These are phyloP conservation scores for Cyclocybe aegerita DNA, from an alignment of 768 basidiomycete species.

Conservation along the genomic window DNA sequence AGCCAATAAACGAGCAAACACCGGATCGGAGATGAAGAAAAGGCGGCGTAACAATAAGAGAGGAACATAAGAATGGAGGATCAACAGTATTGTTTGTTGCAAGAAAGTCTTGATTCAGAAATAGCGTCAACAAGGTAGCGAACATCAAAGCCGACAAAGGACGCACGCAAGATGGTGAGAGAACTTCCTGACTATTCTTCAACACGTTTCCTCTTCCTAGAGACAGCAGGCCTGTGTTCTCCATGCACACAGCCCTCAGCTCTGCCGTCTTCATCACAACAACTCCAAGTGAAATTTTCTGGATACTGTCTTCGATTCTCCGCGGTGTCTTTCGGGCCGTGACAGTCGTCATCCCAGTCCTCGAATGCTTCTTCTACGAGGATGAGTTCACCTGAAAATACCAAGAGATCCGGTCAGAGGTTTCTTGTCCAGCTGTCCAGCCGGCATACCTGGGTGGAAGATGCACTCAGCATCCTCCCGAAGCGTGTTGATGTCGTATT, in stretches of 20 bases:
- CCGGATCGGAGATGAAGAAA: conserved; percentile 4
- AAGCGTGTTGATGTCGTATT: conserved; percentile 40
- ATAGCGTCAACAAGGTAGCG: neutral
- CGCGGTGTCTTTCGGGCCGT: conserved; percentile 45
- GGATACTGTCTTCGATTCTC: conserved; percentile 40
- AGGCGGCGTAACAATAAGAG: conserved; percentile 10
- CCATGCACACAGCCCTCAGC: conserved; percentile 39
- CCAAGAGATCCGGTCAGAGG: neutral
- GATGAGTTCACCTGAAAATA: conserved; percentile 37
- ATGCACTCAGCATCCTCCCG: conserved; percentile 41
- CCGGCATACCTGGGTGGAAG: conserved; percentile 47
- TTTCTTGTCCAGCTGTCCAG: neutral
- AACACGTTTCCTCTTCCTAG: conserved; percentile 34
- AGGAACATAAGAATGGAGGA: conserved; percentile 10
- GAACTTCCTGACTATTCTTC: conserved; percentile 12
- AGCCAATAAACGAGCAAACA: too few relatives aligned
- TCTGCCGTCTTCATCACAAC: conserved; percentile 41
- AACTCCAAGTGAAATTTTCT: conserved; percentile 50
- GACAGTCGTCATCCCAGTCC: conserved; percentile 48
- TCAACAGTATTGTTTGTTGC: neutral
- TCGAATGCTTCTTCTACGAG: conserved; percentile 37
- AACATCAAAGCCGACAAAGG: conserved; percentile 2
- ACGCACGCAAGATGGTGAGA: conserved; percentile 4
- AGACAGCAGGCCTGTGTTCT: conserved; percentile 28
- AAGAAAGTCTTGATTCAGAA: too few relatives aligned